Conservation (phyloP, 2,329 filamentous ascomycete species). For the Fusarium napiforme region DNA sequence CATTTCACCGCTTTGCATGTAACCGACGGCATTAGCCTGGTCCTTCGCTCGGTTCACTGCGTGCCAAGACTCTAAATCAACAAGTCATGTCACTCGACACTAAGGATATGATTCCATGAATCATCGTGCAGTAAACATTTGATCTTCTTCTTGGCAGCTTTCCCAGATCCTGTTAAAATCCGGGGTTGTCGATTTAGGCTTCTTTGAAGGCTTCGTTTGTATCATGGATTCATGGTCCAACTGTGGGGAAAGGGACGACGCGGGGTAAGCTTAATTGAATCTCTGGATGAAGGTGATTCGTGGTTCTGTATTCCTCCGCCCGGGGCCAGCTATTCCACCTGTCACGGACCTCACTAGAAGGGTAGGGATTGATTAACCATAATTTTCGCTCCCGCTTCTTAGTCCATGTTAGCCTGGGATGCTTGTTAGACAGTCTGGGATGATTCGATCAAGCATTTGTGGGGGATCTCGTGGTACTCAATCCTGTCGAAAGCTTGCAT, state of each 20-base stretch:
- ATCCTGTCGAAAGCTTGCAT: no score
- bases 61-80: not conserved
- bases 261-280: not conserved
- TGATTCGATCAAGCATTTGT: rapidly evolving
- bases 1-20: not conserved
- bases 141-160: not conserved
- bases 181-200: not conserved
- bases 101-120: not conserved
- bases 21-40: not conserved
- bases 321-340: not conserved
- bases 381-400: not conserved
- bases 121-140: not conserved
- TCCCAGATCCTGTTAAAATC: not conserved
- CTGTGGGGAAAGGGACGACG: not conserved
- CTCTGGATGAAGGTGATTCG: rapidly evolving
- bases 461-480: not conserved
- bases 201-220: not conserved
- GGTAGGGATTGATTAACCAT: not conserved
- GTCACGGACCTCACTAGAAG: not conserved
- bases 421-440: rapidly evolving
- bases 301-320: not conserved
- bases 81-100: not conserved
- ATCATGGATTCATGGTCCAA: not conserved
- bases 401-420: not conserved
- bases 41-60: not conserved